Percentiles rank a stretch among this genome's conserved stretches.
phyloP scores from a whole-genome alignment of 495 filamentous ascomycete genomes.

The Eremomyces bilateralis region DNA sequence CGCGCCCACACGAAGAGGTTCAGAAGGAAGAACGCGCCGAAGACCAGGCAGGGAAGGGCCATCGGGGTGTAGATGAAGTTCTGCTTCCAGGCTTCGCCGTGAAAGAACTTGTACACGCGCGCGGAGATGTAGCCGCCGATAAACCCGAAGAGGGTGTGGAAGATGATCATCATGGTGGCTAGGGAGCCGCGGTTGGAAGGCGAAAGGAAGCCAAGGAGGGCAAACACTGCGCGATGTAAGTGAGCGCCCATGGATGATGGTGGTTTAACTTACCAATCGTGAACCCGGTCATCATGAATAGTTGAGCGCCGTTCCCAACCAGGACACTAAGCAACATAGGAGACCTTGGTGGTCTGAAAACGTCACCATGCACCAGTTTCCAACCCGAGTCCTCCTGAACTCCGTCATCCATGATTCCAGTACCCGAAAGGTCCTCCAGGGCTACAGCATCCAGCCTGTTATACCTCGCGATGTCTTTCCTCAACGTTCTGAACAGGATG shows the following conservation, averaged over 20 bases:
- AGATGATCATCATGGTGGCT: conserved; percentile 71
- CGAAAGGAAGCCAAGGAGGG: conserved; percentile 80
- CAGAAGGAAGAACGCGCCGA: conserved; percentile 73
- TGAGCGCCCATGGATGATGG: not conserved
- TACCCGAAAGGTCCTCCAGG: conserved; percentile 62
- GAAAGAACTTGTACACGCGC: conserved; percentile 76
- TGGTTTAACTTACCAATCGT: conserved; percentile 38
- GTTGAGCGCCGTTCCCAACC: conserved; percentile 80
- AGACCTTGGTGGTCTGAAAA: conserved; percentile 71
- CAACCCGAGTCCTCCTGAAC: conserved; percentile 95
- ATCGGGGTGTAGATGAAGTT: conserved; percentile 78
- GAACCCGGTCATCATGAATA: conserved; percentile 92
- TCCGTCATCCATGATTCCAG: conserved; percentile 59
- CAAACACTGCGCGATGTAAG: conserved; percentile 32
- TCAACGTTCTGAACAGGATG: conserved; percentile 64
- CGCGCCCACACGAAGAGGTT: conserved; percentile 93
- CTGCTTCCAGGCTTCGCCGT: conserved; percentile 80
- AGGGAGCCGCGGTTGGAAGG: conserved; percentile 87
- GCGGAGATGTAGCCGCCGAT: conserved; percentile 83
- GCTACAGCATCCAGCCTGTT: conserved; percentile 76
- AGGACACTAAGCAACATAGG: conserved; percentile 71
- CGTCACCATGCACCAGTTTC: conserved; percentile 96
- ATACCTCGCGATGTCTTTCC: conserved; percentile 88
- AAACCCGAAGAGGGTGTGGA: conserved; percentile 83
- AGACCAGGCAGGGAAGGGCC: conserved; percentile 71